A percentile compares a stretch with the other conserved stretches of the same genome.
phyloP scores from a whole-genome alignment of 805 yeast genomes.

The Myxozyma vanderwaltii region DNA sequence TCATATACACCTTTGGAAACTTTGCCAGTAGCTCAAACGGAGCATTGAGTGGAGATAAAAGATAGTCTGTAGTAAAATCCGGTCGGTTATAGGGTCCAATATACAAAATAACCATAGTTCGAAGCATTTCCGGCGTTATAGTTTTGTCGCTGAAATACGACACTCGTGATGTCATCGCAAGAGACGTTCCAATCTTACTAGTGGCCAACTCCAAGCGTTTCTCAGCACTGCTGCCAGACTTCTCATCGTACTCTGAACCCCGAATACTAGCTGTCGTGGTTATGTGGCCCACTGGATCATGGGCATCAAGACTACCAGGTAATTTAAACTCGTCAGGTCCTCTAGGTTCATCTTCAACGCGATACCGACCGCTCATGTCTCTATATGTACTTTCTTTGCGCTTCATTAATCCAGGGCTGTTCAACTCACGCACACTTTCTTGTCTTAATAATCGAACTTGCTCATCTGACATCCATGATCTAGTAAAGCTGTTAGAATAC shows the following conservation, averaged over 20 bases:
- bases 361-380: slow-evolving; percentile 22
- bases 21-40: slow-evolving; percentile 36
- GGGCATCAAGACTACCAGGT: slow-evolving; percentile 7
- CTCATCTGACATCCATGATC: slow-evolving; percentile 37
- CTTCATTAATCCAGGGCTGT: slow-evolving; percentile 28
- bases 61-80: slow-evolving; percentile 37
- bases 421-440: slow-evolving; percentile 32
- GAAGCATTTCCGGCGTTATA: slow-evolving; percentile 38
- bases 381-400: slow-evolving; percentile 34
- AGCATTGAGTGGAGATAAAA: slow-evolving; percentile 39
- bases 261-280: background rate
- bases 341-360: slow-evolving; percentile 13
- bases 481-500: background rate
- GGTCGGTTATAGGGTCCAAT: slow-evolving; percentile 37
- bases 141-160: slow-evolving; percentile 38
- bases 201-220: background rate
- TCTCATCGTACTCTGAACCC: background rate
- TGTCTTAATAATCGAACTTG: slow-evolving; percentile 36
- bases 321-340: slow-evolving; percentile 14
- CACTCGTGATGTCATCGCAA: slow-evolving; percentile 41
- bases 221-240: background rate
- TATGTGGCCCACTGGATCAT: background rate
- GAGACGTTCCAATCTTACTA: slow-evolving; percentile 26
- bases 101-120: slow-evolving; percentile 38
- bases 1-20: slow-evolving; percentile 40